phyloP scores from a whole-genome alignment of 345 rosid species.

The Populus davidiana region DNA sequence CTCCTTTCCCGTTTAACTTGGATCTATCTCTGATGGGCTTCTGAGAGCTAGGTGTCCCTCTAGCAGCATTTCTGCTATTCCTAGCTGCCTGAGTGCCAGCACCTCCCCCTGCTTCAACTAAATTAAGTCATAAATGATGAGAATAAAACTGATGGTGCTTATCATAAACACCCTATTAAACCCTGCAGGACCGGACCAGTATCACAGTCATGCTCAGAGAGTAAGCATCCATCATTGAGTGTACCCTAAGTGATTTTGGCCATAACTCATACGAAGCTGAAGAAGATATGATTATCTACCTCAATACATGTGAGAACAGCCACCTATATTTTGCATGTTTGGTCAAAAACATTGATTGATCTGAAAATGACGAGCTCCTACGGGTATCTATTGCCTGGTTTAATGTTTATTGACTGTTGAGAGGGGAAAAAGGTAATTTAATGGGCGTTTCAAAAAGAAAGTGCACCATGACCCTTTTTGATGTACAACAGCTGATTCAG shows the following conservation, averaged over 20 bases:
- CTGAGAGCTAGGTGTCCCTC: constrained; percentile 33
- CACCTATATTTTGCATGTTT: not conserved
- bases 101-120: constrained; percentile 32
- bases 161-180: not conserved
- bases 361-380: not conserved
- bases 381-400: not conserved
- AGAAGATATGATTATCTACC: not conserved
- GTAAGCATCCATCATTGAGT: not conserved
- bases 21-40: constrained; percentile 33
- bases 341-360: not conserved
- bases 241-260: not conserved
- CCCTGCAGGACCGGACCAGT: not conserved
- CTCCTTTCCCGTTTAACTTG: constrained; percentile 31
- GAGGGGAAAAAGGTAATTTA: not conserved
- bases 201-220: not conserved
- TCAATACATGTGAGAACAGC: not conserved
- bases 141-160: not conserved
- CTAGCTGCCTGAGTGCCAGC: constrained; percentile 33
- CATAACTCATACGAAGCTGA: not conserved
- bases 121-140: not conserved
- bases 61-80: constrained; percentile 32
- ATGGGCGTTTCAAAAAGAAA: not conserved
- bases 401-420: not conserved
- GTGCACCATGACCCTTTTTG: not conserved
- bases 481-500: not conserved